Percentiles rank a stretch among this genome's conserved stretches.
phyloP scores from a whole-genome alignment of 495 filamentous ascomycete species.

The Aspergillus ostianus region DNA sequence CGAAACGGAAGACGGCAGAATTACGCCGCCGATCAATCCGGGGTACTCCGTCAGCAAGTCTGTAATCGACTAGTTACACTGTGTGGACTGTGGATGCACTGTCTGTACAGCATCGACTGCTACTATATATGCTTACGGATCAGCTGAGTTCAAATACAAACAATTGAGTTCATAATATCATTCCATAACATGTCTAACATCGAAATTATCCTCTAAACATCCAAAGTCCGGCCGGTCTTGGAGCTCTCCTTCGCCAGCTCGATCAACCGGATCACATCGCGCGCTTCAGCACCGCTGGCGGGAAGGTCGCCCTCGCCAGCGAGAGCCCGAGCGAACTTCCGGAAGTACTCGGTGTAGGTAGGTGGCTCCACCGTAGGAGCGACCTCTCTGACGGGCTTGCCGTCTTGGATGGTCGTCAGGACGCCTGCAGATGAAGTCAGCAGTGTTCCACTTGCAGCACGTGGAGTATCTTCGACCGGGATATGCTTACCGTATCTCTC shows the following conservation, averaged over 20 bases:
- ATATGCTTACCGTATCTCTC: slow-evolving; percentile 44
- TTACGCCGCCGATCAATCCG: slow-evolving; percentile 9
- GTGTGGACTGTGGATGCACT: no score
- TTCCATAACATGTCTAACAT: background rate
- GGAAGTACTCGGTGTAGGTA: slow-evolving; percentile 74
- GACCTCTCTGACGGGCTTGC: slow-evolving; percentile 40
- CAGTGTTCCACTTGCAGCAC: no score
- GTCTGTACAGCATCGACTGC: background rate
- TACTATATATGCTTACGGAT: background rate
- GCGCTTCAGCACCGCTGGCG: slow-evolving; percentile 68
- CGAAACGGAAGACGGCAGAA: no score
- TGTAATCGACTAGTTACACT: background rate
- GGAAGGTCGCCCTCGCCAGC: slow-evolving; percentile 61
- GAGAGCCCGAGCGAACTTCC: slow-evolving; percentile 64
- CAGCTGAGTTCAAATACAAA: background rate
- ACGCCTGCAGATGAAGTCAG: slow-evolving; percentile 21
- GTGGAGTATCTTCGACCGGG: no score
- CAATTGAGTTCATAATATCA: background rate
- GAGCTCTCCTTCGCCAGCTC: slow-evolving; percentile 72
- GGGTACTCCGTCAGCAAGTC: no score
- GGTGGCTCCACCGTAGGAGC: slow-evolving; percentile 63
- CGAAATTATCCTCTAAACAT: slow-evolving; percentile 31
- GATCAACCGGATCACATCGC: slow-evolving; percentile 70
- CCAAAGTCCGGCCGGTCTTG: slow-evolving; percentile 58
- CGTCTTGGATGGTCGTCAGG: slow-evolving; percentile 45